Evolutionary conservation across 495 filamentous ascomycete species (phyloP), one percentile per base, ranked within the genome.

Genomic region (Immersiella caudata): DNA sequence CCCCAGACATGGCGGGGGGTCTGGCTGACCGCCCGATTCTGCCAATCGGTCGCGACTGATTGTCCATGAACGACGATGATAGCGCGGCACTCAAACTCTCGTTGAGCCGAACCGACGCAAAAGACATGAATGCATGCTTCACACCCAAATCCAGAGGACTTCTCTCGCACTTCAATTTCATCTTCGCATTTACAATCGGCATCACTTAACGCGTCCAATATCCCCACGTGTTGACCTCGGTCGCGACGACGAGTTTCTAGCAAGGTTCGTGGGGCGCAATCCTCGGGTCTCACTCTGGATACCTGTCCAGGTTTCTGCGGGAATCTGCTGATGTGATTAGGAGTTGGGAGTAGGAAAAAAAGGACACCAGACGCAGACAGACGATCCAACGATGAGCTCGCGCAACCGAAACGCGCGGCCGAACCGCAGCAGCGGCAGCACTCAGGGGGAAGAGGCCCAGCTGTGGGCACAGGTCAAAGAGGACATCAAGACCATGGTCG

Each of bases 391-490:
- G 62, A 84, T 83, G 82, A 80, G 81, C 22, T 79, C 80, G 0
- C 75, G 82, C 50, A 82, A 78, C 21, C 79, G 81, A 40, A 79
- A 79, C 40, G 71, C 78, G 6, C 80, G 82, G 6, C 78, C 80
- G 7, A 83, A 81, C 73, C 78, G 81, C 63, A 82, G 82, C 68
- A 82, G 77, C 54, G 80, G 80, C 62, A 77, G 73, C 49, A 75
- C 77, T 14, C 79, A 81, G 63, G 82, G 82, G 21, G 82, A 84
- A 52, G 82, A 84, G 64, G 72, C 79, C 14, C 71, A 74, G 20
- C 67, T 83, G 21, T 84, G 82, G 82, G 72, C 75, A 56, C 74
- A 76, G n/a, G 71, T 80, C 70, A 81, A 81, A 67, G 79, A 81
- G 4, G 78, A 81, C 64, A 66, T 82, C 8, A 76, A 75, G 33